Base-by-base conservation (phyloP, 345 rosid genomes). In the Citrus unshiu region DNA sequence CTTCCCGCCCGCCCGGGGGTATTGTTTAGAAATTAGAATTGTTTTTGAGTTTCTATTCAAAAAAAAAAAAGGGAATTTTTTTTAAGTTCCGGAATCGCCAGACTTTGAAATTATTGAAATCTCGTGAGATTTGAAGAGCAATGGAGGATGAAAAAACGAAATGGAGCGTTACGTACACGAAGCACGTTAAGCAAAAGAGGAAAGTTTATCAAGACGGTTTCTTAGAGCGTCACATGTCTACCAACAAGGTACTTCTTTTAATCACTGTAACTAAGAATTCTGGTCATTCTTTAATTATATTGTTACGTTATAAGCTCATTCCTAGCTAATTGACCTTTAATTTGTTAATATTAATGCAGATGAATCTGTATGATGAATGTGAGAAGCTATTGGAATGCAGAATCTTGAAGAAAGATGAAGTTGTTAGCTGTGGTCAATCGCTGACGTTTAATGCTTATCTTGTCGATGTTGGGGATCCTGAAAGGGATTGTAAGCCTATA, bases 191-290 rank as follows among this genome's bases (percentile, higher is more conserved):
- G 78, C 93, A 92, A 86, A 93, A 91, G 89, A 82, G 97, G 66
- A 93, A 95, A 81, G 87, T 89, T 71, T 95, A 88, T 63, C 91
- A 90, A 76, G 97, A 93, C 80, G 99, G 98, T 65, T 88, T 88
- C 88, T 71, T 95, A 30, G 89, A 87, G 68, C 84, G 89, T 58
- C 85, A 86, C 51, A 29, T 83, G 84, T 43, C 89, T 73, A 72
- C 85, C 68, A 83, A 76, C 85, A 92, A 93, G 93, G 99, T 91
- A 30, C 51, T 22, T 91, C 24, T n/a, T 25, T 14, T 22, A 68
- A 46, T 56, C 58, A 60, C 16, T 25, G 24, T 40, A 25, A 73
- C 4, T 37, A 5, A 63, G 70, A 27, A 39, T 43, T 21, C 49
- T 35, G 70, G 24, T 21, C 24, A 51, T 43, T 40, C 32, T 74